phyloP scores from a whole-genome alignment of 352 stramenopile genomes.

The Globisporangium lucens region DNA sequence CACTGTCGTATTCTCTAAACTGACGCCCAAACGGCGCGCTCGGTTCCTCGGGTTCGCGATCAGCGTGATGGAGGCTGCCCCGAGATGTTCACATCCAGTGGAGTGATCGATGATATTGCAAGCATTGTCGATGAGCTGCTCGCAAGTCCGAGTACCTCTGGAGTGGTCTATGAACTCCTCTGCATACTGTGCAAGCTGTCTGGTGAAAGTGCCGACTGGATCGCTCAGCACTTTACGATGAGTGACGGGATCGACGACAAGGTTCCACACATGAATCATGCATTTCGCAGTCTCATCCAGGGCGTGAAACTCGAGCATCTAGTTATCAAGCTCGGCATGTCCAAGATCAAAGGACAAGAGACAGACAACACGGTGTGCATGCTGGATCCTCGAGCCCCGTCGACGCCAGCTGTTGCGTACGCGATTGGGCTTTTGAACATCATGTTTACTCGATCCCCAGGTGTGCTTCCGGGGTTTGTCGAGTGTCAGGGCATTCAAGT shows the following conservation, averaged over 20 bases:
- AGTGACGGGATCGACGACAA: background rate
- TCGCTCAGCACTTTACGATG: conserved; percentile 7
- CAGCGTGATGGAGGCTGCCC: background rate
- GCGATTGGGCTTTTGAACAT: conserved; percentile 6
- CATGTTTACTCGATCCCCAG: background rate
- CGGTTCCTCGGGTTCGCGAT: conserved; percentile 11
- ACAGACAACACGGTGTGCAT: conserved; percentile 8
- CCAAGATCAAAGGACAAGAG: conserved; percentile 11
- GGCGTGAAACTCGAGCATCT: conserved; percentile 12
- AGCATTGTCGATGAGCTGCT: conserved; percentile 8
- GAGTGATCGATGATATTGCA: background rate
- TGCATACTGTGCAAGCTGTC: conserved; percentile 12
- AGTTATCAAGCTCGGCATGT: background rate
- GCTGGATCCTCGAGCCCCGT: conserved; percentile 15
- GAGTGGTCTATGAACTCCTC: conserved; percentile 14
- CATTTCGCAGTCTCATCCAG: conserved; percentile 3
- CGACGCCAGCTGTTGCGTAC: conserved; percentile 13
- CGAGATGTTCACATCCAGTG: background rate
- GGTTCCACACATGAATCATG: background rate
- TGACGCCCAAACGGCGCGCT: conserved; percentile 3
- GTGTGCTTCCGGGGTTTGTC: conserved; percentile 8
- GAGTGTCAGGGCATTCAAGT: conserved; percentile 3
- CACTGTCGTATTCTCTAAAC: background rate
- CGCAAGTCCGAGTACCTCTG: background rate
- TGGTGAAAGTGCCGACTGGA: background rate